A percentile compares a stretch with the other conserved stretches of the same genome.
Evolutionary conservation across 2,329 filamentous ascomycete species (phyloP).

Genomic region (Penicillium oxalicum): DNA sequence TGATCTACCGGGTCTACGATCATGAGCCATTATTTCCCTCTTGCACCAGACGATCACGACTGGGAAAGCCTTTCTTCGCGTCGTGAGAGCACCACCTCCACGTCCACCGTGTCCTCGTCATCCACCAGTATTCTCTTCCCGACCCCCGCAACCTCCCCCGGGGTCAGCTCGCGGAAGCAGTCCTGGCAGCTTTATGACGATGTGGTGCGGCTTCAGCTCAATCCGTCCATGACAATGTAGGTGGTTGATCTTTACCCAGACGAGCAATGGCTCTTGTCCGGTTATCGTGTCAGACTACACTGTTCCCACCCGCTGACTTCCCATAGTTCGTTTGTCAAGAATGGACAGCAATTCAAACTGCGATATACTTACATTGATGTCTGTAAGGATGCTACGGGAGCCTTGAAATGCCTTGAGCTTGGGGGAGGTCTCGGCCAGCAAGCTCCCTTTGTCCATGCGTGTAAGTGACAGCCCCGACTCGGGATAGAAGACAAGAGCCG

Average conservation of each 20-base stretch:
- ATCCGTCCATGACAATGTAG: slow-evolving; percentile 31
- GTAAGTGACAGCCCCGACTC: slow-evolving; percentile 21
- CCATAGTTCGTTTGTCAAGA: slow-evolving; percentile 35
- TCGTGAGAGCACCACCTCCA: slow-evolving; percentile 25
- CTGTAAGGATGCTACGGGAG: slow-evolving; percentile 34
- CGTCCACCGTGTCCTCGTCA: slow-evolving; percentile 27
- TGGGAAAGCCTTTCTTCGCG: slow-evolving; percentile 25
- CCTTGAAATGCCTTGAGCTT: slow-evolving; percentile 33
- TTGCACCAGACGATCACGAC: slow-evolving; percentile 22
- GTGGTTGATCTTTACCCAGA: slow-evolving; percentile 10
- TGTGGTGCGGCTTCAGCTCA: slow-evolving; percentile 26
- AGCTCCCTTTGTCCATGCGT: slow-evolving; percentile 34
- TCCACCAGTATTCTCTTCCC: slow-evolving; percentile 27
- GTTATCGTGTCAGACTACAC: background rate
- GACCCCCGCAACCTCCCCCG: slow-evolving; percentile 25
- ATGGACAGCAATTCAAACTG: slow-evolving; percentile 36
- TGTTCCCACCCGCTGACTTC: slow-evolving; percentile 1
- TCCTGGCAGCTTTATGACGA: slow-evolving; percentile 29
- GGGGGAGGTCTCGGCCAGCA: slow-evolving; percentile 35
- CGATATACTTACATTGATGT: slow-evolving; percentile 37
- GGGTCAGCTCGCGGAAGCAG: slow-evolving; percentile 25
- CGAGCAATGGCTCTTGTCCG: background rate
- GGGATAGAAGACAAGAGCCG: background rate
- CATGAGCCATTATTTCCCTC: slow-evolving; percentile 15
- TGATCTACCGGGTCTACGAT: slow-evolving; percentile 1